These are phyloP conservation scores for Neurospora intermedia DNA, from an alignment of 495 filamentous ascomycete genomes.

Conservation along the genomic window DNA sequence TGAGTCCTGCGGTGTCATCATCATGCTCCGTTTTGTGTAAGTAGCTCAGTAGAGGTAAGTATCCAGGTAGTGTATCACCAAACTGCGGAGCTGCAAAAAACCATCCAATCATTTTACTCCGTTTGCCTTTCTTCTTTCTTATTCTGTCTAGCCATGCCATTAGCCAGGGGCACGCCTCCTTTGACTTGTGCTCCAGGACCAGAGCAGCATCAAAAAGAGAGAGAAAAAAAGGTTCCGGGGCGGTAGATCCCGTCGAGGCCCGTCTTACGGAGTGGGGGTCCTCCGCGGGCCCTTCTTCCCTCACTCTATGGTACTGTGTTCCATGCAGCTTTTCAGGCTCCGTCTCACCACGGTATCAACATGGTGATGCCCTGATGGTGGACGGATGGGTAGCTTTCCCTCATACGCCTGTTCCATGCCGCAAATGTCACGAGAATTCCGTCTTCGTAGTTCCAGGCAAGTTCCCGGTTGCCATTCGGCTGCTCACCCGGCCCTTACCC, in stretches of 20 bases:
- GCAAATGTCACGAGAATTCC: neutral
- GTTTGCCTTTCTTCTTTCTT: neutral
- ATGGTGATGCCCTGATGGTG: neutral
- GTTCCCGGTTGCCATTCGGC: neutral
- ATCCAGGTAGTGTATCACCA: neutral
- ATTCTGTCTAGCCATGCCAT: neutral
- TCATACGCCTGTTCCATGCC: neutral
- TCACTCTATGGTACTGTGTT: neutral
- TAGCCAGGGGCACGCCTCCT: neutral
- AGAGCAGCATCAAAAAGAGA: neutral
- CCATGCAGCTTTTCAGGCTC: neutral
- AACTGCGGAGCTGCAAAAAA: neutral
- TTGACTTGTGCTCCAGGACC: neutral
- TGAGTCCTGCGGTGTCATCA: neutral
- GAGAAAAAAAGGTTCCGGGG: neutral
- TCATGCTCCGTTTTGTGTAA: neutral
- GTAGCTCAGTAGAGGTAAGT: neutral
- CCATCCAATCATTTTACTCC: neutral
- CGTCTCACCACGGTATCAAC: neutral
- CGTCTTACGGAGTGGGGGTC: neutral
- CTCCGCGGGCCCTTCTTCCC: neutral
- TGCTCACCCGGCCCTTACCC: neutral
- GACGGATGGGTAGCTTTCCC: neutral
- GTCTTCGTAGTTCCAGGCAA: neutral
- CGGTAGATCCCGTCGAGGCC: neutral